Percentiles rank a stretch among this genome's conserved stretches.
These are phyloP conservation scores for Fusarium nisikadoi DNA, from an alignment of 2,329 filamentous ascomycete species.

Conservation along the genomic window DNA sequence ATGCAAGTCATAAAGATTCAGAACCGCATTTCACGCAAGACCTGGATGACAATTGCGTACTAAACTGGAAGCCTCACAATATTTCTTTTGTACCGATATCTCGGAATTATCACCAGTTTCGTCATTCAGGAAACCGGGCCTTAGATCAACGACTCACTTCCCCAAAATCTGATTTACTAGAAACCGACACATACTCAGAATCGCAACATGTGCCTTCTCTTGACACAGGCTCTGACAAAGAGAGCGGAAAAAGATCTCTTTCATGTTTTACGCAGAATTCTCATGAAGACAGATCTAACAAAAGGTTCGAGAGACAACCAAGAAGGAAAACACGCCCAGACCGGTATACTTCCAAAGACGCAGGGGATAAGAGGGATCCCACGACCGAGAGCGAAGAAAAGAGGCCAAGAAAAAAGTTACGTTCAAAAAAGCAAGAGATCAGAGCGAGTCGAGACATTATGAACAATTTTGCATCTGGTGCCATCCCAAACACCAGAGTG, in stretches of 20 bases:
- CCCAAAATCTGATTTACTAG: background rate
- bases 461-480: constrained; percentile 65
- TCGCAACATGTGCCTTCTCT: background rate
- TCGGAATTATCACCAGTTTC: background rate
- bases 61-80: constrained; percentile 15
- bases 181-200: background rate
- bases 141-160: background rate
- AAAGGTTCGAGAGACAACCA: constrained; percentile 56
- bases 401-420: constrained; percentile 4
- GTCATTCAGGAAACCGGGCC: background rate
- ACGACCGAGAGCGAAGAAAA: constrained; percentile 15
- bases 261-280: background rate
- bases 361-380: background rate
- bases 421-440: constrained; percentile 44
- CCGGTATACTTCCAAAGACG: constrained; percentile 61
- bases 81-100: constrained; percentile 2
- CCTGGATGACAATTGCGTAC: background rate
- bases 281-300: background rate
- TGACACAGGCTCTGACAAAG: constrained; percentile 5
- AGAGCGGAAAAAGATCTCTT: constrained; percentile 6
- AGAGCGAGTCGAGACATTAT: constrained; percentile 60
- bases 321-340: constrained; percentile 67
- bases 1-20: background rate
- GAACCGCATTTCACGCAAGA: background rate
- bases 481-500: constrained; percentile 56